These are phyloP conservation scores for Calycina herbarum DNA, from an alignment of 2,329 filamentous ascomycete species.

Conservation along the genomic window DNA sequence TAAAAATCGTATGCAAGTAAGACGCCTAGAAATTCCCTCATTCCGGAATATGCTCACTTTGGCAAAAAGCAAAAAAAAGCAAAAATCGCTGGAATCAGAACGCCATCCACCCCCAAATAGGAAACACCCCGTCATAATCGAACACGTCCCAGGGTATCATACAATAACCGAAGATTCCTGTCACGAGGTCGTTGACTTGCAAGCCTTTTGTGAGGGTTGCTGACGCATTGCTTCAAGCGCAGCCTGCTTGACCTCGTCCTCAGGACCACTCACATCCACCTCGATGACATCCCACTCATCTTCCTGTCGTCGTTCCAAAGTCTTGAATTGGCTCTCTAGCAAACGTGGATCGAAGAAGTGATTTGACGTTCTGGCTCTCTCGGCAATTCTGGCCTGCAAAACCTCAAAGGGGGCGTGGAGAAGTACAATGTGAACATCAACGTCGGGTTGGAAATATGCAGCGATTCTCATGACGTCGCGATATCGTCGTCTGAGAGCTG, in stretches of 20 bases:
- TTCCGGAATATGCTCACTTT: conserved; percentile 8
- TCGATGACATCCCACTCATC: conserved; percentile 72
- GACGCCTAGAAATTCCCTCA: conserved; percentile 7
- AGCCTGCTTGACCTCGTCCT: conserved; percentile 60
- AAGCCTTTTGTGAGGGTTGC: neutral
- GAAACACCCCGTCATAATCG: neutral
- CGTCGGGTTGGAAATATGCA: conserved; percentile 69
- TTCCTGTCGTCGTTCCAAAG: conserved; percentile 75
- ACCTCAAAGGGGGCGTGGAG: conserved; percentile 75
- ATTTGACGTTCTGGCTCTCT: conserved; percentile 67
- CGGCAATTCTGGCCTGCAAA: conserved; percentile 72
- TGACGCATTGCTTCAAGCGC: conserved; percentile 45
- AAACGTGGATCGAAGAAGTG: conserved; percentile 97
- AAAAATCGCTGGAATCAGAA: conserved; percentile 2
- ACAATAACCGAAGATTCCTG: neutral
- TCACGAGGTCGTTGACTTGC: conserved; percentile 1
- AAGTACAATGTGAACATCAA: conserved; percentile 91
- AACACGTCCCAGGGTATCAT: neutral
- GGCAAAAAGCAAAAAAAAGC: conserved; percentile 2
- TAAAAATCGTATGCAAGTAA: conserved; percentile 10
- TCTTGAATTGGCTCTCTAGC: conserved; percentile 89
- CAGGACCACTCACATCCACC: conserved; percentile 63
- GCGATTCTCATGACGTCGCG: conserved; percentile 86
- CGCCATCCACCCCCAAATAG: neutral
- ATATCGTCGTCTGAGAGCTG: conserved; percentile 95